A percentile compares a stretch with the other conserved stretches of the same genome.
phyloP scores from a whole-genome alignment of 306 rosid species.

The Trifolium repens region DNA sequence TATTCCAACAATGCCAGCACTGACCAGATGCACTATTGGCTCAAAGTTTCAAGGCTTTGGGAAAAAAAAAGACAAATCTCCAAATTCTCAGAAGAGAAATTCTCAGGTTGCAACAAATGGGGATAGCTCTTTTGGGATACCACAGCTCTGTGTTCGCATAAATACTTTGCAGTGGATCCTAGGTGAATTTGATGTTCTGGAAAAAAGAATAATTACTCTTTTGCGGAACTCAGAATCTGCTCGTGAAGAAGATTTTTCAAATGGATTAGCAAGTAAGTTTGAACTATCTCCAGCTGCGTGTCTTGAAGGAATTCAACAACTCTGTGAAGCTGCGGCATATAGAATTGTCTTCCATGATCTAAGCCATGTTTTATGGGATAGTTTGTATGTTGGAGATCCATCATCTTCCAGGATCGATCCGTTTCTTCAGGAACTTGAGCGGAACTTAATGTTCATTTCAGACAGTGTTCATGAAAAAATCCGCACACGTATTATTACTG shows the following conservation, averaged over 20 bases:
- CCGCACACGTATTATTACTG: slow-evolving; percentile 78
- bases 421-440: slow-evolving; percentile 81
- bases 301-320: slow-evolving; percentile 94
- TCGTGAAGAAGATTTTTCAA: slow-evolving; percentile 79
- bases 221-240: slow-evolving; percentile 96
- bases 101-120: slow-evolving; percentile 95
- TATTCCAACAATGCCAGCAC: slow-evolving; percentile 89
- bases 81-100: slow-evolving; percentile 78
- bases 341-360: slow-evolving; percentile 84
- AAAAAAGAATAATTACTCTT: slow-evolving; percentile 87
- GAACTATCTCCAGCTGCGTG: slow-evolving; percentile 86
- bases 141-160: slow-evolving; percentile 81
- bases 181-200: slow-evolving; percentile 82
- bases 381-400: slow-evolving; percentile 82
- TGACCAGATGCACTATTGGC: slow-evolving; percentile 86
- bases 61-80: slow-evolving; percentile 92
- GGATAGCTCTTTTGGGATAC: slow-evolving; percentile 73
- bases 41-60: slow-evolving; percentile 97
- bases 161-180: slow-evolving; percentile 88
- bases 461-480: slow-evolving; percentile 80
- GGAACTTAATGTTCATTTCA: slow-evolving; percentile 62
- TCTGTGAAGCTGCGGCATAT: slow-evolving; percentile 84
- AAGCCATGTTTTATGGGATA: slow-evolving; percentile 78
- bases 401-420: slow-evolving; percentile 84
- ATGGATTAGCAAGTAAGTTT: slow-evolving; percentile 76